phyloP scores from a whole-genome alignment of 2,329 filamentous ascomycete genomes.

The Fusarium austroafricanum region DNA sequence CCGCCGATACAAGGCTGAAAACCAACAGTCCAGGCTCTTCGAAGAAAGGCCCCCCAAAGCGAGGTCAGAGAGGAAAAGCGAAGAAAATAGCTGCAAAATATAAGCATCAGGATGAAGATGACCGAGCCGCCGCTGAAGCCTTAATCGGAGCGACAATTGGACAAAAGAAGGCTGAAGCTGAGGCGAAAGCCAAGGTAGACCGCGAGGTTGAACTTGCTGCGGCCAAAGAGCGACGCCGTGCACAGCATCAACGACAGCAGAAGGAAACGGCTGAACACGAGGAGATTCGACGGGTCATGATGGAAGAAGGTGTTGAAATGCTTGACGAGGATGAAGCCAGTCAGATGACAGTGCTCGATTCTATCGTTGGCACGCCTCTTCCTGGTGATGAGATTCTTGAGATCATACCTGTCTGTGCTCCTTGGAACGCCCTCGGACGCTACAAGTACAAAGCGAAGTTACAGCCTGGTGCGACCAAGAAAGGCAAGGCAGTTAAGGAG shows the following conservation, averaged over 20 bases:
- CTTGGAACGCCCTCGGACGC: conserved; percentile 71
- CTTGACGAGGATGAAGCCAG: conserved; percentile 70
- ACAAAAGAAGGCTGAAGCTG: conserved; percentile 74
- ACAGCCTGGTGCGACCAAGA: conserved; percentile 90
- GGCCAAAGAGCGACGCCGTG: conserved; percentile 78
- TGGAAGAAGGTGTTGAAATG: conserved; percentile 68
- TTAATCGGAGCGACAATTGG: conserved; percentile 83
- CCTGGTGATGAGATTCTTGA: conserved; percentile 86
- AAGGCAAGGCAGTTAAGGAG: conserved; percentile 93
- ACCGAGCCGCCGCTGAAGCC: conserved; percentile 83
- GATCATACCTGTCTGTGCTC: conserved; percentile 71
- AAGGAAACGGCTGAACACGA: conserved; percentile 82
- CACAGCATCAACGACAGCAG: conserved; percentile 83
- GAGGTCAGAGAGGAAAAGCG: conserved; percentile 83
- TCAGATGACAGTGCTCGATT: conserved; percentile 69
- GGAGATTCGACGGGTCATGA: conserved; percentile 70
- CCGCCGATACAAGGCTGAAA: conserved; percentile 20
- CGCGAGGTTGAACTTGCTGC: conserved; percentile 73
- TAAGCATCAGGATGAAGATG: conserved; percentile 93
- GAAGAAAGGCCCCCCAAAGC: conserved; percentile 64
- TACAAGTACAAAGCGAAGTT: conserved; percentile 97
- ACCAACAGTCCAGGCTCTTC: conserved; percentile 31
- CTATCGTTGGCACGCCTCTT: conserved; percentile 80
- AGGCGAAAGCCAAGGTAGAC: conserved; percentile 76
- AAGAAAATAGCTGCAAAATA: conserved; percentile 93